These are phyloP conservation scores for Nigrospora osmanthi DNA, from an alignment of 2,329 filamentous ascomycete genomes.

Conservation along the genomic window DNA sequence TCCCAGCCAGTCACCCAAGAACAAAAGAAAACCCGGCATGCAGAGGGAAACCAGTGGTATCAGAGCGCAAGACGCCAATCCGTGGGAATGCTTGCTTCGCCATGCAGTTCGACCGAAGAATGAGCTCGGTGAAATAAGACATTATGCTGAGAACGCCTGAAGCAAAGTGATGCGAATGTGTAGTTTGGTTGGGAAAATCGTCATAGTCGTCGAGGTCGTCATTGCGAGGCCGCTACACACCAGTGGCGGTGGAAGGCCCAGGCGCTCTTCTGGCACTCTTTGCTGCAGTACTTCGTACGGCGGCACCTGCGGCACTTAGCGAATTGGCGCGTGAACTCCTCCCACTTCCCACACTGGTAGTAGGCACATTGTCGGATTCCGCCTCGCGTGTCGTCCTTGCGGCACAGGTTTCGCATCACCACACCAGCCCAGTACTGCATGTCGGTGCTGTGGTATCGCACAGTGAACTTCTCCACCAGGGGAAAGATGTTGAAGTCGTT, in stretches of 20 bases:
- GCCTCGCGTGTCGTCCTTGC: conserved; percentile 90
- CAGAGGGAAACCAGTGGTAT: conserved; percentile 27
- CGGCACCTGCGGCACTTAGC: conserved; percentile 95
- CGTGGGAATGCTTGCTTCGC: conserved; percentile 27
- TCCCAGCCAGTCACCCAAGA: background rate
- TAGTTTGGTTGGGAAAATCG: conserved; percentile 5
- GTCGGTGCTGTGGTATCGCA: conserved; percentile 87
- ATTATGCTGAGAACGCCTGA: conserved; percentile 25
- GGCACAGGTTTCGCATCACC: conserved; percentile 96
- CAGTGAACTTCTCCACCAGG: conserved; percentile 95
- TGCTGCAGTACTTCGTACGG: conserved; percentile 98
- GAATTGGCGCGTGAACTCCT: conserved; percentile 92
- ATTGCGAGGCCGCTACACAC: conserved; percentile 72
- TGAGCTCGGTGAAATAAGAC: conserved; percentile 23
- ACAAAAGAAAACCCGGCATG: conserved; percentile 24
- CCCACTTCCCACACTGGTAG: conserved; percentile 98
- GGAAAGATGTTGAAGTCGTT: conserved; percentile 99
- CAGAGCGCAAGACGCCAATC: conserved; percentile 27
- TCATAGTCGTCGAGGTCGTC: conserved; percentile 11
- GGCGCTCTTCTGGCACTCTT: conserved; percentile 97
- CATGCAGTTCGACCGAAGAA: conserved; percentile 25
- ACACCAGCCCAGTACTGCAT: conserved; percentile 99
- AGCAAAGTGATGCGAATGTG: conserved; percentile 14
- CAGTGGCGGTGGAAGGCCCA: conserved; percentile 98
- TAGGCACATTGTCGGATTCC: conserved; percentile 97